phyloP scores from a whole-genome alignment of 2,329 filamentous ascomycete species.

The Ceratocystis eucalypticola region DNA sequence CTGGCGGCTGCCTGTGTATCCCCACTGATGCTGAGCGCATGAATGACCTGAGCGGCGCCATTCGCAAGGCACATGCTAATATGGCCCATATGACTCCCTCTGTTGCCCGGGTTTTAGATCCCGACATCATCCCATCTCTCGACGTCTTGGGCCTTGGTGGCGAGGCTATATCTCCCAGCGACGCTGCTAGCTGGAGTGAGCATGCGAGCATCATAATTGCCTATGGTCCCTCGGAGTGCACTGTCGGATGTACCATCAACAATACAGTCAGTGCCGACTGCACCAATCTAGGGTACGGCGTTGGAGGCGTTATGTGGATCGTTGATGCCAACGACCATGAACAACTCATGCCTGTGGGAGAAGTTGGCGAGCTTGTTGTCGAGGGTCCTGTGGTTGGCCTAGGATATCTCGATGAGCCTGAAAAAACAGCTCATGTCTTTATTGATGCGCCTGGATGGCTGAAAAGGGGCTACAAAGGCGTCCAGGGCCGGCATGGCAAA shows the following conservation, averaged over 20 bases:
- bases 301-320: slow-evolving; percentile 38
- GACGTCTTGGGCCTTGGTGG: slow-evolving; percentile 38
- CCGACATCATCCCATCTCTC: slow-evolving; percentile 34
- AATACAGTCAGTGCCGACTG: slow-evolving; percentile 29
- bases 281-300: slow-evolving; percentile 36
- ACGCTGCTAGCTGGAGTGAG: slow-evolving; percentile 36
- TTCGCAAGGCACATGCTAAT: slow-evolving; percentile 33
- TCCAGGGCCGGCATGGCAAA: slow-evolving; percentile 30
- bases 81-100: slow-evolving; percentile 40
- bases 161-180: slow-evolving; percentile 39
- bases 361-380: slow-evolving; percentile 40
- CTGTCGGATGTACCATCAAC: slow-evolving; percentile 39
- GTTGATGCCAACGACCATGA: slow-evolving; percentile 36
- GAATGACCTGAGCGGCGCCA: slow-evolving; percentile 36
- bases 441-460: slow-evolving; percentile 43
- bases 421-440: slow-evolving; percentile 45
- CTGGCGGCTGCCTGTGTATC: slow-evolving; percentile 39
- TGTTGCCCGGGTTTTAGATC: slow-evolving; percentile 35
- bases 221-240: slow-evolving; percentile 42
- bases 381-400: slow-evolving; percentile 48
- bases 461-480: slow-evolving; percentile 27
- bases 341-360: slow-evolving; percentile 34
- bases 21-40: slow-evolving; percentile 41
- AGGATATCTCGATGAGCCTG: slow-evolving; percentile 45
- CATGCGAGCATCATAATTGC: slow-evolving; percentile 37